Base-by-base conservation (phyloP, 768 basidiomycete genomes). In the Guyanaporus albipodus region DNA sequence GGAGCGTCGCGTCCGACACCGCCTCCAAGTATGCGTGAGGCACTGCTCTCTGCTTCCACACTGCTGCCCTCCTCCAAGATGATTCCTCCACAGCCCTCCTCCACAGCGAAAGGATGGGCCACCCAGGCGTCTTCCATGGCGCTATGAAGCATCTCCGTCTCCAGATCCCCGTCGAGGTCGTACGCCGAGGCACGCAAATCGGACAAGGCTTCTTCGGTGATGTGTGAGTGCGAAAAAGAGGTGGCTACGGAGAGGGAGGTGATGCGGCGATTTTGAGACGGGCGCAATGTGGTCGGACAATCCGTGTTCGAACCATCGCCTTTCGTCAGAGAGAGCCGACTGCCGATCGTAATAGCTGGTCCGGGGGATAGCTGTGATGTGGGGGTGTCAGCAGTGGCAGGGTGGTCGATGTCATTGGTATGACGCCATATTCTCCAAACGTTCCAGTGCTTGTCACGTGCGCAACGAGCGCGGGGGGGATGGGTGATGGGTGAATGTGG, bases 141-240 rank as follows among this genome's bases (percentile, higher is more conserved):
- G 5, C 53, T 55, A 21, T 61, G 53, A 19, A 63, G 19, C 60
- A 62, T 62, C 53, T 57, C 60, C 14, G 37, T 27, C 49, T 58
- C 56, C 42, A 62, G 21, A 19, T 62, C 60, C n/a, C 46, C 46
- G 34, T 63, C 62, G 5, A 63, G 55, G 34, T 63, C 62, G 4
- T 64, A 63, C 15, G 59, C 55, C 1, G 57, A 56, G 4, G 44
- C 49, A 15, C 52, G 51, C 32, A 59, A 55, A 4, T 59, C 48
- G 24, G 54, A 48, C 5, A 64, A 14, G 5, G 54, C 60, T 10
- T 62, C 60, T n/a, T 64, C 46, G 0, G 59, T 53, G 33, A 59
- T 50, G 45, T 61, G 53, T 0, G 62, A 62, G 21, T 60, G 38
- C 6, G 60, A 42, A 42, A 59, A 53, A 1, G 60, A 55, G 24